Conservation (phyloP, 352 stramenopile species). For the Blastocystis sp. region DNA sequence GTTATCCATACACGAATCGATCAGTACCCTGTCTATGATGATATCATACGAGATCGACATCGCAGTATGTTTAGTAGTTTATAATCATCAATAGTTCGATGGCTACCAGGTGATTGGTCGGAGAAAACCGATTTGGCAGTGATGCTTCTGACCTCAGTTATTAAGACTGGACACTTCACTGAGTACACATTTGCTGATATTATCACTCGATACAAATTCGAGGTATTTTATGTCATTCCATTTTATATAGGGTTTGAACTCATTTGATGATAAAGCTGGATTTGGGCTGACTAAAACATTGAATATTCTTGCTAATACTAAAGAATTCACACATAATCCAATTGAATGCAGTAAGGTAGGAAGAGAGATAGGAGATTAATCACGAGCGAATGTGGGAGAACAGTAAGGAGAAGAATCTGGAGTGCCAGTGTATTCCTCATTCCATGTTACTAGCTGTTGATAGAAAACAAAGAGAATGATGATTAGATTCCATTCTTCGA, state of each 20-base stretch:
- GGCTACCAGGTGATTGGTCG: slow-evolving; percentile 28
- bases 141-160: slow-evolving; percentile 15
- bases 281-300: slow-evolving; percentile 54
- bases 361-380: neutral
- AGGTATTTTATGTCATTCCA: neutral
- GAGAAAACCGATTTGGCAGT: slow-evolving; percentile 53
- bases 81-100: slow-evolving; percentile 4
- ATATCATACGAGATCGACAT: slow-evolving; percentile 34
- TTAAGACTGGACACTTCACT: slow-evolving; percentile 1
- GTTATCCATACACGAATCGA: neutral
- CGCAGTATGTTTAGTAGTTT: neutral
- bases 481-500: slow-evolving; percentile 48
- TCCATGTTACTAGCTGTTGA: slow-evolving; percentile 31
- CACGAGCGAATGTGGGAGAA: neutral
- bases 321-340: slow-evolving; percentile 8
- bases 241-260: slow-evolving; percentile 11
- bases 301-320: slow-evolving; percentile 46
- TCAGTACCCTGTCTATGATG: neutral
- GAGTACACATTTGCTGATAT: slow-evolving; percentile 56
- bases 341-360: slow-evolving; percentile 45
- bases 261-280: slow-evolving; percentile 36
- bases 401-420: slow-evolving; percentile 31
- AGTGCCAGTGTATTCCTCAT: slow-evolving; percentile 54
- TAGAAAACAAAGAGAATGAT: neutral
- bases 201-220: slow-evolving; percentile 58